These are phyloP conservation scores for Cryptococcus deneoformans DNA, from an alignment of 1,284 basidiomycete species.

Conservation along the genomic window DNA sequence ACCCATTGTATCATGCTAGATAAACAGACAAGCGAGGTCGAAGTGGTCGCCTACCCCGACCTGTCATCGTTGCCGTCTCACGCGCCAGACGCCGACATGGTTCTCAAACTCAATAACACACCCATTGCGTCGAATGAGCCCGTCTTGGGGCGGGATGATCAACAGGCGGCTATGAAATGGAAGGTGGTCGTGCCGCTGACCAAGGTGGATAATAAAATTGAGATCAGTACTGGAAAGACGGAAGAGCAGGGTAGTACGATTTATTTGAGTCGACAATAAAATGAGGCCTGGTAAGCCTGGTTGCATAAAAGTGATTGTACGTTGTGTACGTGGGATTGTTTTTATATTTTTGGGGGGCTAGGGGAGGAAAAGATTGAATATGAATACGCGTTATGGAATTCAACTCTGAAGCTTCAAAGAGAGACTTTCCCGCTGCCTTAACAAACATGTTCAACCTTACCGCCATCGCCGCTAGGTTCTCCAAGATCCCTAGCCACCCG, in stretches of 20 bases:
- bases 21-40: slow-evolving; percentile 31
- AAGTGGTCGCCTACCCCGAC: slow-evolving; percentile 35
- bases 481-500: slow-evolving; percentile 80
- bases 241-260: slow-evolving; percentile 27
- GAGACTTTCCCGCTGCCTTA: slow-evolving; percentile 34
- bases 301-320: not conserved
- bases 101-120: slow-evolving; percentile 35
- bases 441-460: slow-evolving; percentile 72
- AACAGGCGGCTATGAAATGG: slow-evolving; percentile 36
- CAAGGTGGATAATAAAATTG: slow-evolving; percentile 35
- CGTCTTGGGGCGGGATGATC: slow-evolving; percentile 8
- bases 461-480: slow-evolving; percentile 53
- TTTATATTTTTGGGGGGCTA: not conserved
- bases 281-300: not conserved
- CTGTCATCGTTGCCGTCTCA: slow-evolving; percentile 5
- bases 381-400: not conserved
- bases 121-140: slow-evolving; percentile 20
- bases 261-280: slow-evolving; percentile 37
- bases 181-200: slow-evolving; percentile 24
- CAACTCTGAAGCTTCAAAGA: not conserved
- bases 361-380: not conserved
- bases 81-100: slow-evolving; percentile 14
- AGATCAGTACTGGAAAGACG: slow-evolving; percentile 13
- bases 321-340: not conserved
- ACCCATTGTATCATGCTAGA: slow-evolving; percentile 41